phyloP scores from a whole-genome alignment of 164 flowering plant genomes.

The Chimonanthus praecox region DNA sequence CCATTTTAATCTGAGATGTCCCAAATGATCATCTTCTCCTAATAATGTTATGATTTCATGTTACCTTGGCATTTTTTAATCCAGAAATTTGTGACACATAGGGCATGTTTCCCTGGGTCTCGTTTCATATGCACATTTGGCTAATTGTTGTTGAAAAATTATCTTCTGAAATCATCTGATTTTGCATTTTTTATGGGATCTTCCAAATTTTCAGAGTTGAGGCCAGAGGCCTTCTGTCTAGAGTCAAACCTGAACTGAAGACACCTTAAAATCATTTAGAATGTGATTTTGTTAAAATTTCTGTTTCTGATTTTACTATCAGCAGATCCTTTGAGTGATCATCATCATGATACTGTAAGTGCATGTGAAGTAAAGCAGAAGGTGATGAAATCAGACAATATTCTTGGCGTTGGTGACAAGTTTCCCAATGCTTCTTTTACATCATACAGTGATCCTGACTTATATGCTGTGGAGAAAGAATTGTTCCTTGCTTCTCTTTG shows the following conservation, averaged over 20 bases:
- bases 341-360: conserved; percentile 5
- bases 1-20: not conserved
- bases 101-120: too few species aligned
- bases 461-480: conserved; percentile 30
- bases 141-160: too few species aligned
- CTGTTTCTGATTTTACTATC: conserved; percentile 1
- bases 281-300: not conserved
- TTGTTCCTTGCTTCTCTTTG: conserved; percentile 23
- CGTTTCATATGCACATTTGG: too few species aligned
- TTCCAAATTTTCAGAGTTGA: not conserved
- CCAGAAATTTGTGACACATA: too few species aligned
- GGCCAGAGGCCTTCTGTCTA: not conserved
- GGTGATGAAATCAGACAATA: conserved; percentile 23
- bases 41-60: not conserved
- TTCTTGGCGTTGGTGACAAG: conserved; percentile 17
- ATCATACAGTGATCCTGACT: conserved; percentile 20
- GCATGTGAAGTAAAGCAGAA: conserved; percentile 20
- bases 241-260: not conserved
- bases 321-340: conserved; percentile 21
- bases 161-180: not conserved
- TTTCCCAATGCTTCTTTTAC: conserved; percentile 16
- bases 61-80: not conserved
- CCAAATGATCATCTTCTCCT: not conserved
- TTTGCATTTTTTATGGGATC: not conserved
- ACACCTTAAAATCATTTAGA: not conserved